phyloP scores from a whole-genome alignment of 2,329 filamentous ascomycete genomes.

The Fusarium agapanthi region DNA sequence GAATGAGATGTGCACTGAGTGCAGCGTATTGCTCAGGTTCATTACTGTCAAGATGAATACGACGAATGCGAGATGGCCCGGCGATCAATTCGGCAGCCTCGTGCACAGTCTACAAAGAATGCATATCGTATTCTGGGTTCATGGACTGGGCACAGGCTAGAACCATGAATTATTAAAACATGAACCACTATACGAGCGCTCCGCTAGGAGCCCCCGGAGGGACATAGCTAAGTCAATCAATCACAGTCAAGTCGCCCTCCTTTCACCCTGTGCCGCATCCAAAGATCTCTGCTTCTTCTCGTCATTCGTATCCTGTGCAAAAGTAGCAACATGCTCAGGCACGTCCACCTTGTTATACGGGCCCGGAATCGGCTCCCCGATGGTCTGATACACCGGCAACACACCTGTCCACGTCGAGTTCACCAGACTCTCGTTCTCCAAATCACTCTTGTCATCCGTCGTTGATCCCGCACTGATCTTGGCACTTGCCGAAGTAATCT shows the following conservation, averaged over 20 bases:
- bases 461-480: constrained; percentile 76
- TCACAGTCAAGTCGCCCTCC: constrained; percentile 4
- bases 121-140: fast-evolving
- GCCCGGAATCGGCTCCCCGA: constrained; percentile 71
- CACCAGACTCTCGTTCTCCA: constrained; percentile 54
- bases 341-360: constrained; percentile 67
- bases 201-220: not conserved
- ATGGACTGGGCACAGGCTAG: no score
- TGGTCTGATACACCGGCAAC: constrained; percentile 68
- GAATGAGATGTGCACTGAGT: not conserved
- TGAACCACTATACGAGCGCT: not conserved
- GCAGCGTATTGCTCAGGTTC: not conserved
- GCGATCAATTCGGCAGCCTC: no score
- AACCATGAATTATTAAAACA: no score
- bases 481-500: constrained; percentile 74
- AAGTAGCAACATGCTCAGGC: constrained; percentile 67
- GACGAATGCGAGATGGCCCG: not conserved
- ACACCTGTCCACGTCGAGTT: constrained; percentile 64
- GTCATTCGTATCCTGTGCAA: constrained; percentile 49
- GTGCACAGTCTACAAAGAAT: fast-evolving
- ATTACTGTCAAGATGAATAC: not conserved
- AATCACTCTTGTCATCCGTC: constrained; percentile 60
- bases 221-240: no score
- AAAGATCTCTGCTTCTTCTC: constrained; percentile 40
- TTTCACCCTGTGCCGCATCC: constrained; percentile 39